Evolutionary conservation across 2,329 filamentous ascomycete genomes (phyloP), one percentile per base, ranked within the genome.

Genomic region (Exophiala xenobiotica): DNA sequence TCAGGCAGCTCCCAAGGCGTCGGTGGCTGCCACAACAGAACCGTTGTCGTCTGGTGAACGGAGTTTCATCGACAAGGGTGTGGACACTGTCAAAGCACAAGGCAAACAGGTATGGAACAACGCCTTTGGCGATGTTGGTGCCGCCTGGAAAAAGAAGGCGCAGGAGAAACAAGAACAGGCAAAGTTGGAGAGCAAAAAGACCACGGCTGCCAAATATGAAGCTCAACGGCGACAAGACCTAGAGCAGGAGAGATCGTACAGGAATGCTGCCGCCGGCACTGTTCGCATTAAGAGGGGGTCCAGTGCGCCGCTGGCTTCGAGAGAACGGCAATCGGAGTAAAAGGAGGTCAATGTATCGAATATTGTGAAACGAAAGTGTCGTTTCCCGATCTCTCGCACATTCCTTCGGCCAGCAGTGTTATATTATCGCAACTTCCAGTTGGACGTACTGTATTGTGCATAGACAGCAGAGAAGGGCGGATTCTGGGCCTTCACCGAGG

Each of bases 21-120:
- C 11, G 16, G 20, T 29, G 11, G 12, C 19, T 12, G 14, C 41
- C 27, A 16, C 35, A 12, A 19, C 35, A 14, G 46, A 33, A 47
- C 44, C 41, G 23, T 9, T 44, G 19, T n/a, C 37, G 50, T 29
- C 51, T 49, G 40, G 54, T 51, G 27, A 54, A 57, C 52, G 52
- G 9, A 67, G 64, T 47, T 18, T 62, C 16, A 64, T 74, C 43
- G 71, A 73, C 59, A 67, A 67, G 31, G 59, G 62, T 16, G 54
- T 72, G n/a, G 61, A 67, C 43, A 61, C 56, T 12, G 43, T 64
- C 49, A 70, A 68, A 54, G 51, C 63, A n/a, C 49, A 46, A 20
- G 55, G 60, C 40, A 27, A 45, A 33, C 23, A 54, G 16, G 39
- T 37, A 24, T 49, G 45, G 41, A 35, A 41, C 9, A 53, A 44